These are phyloP conservation scores for Colletotrichum magnum DNA, from an alignment of 2,329 filamentous ascomycete species.

Conservation along the genomic window DNA sequence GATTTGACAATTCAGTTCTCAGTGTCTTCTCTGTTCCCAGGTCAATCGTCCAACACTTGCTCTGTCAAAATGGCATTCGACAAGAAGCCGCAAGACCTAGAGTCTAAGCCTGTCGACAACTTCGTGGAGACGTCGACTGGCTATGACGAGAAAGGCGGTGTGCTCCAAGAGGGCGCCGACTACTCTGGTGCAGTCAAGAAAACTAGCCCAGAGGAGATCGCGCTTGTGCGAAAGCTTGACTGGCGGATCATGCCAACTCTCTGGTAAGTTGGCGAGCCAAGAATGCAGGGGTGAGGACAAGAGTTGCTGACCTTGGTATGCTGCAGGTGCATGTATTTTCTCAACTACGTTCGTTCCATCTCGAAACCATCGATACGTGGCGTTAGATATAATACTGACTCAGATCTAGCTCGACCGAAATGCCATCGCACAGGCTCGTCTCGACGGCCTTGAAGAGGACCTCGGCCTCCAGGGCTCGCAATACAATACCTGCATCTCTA, in stretches of 20 bases:
- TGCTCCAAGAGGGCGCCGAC: constrained; percentile 45
- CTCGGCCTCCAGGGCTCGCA: constrained; percentile 62
- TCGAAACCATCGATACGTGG: rapidly evolving
- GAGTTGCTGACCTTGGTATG: not conserved
- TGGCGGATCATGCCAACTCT: constrained; percentile 56
- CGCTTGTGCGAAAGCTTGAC: constrained; percentile 54
- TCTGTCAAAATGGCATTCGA: constrained; percentile 18
- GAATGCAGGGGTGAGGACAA: not conserved
- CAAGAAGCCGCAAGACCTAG: constrained; percentile 39
- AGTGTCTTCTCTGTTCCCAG: not conserved
- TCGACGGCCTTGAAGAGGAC: constrained; percentile 68
- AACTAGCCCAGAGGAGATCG: constrained; percentile 51
- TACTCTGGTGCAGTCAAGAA: constrained; percentile 53
- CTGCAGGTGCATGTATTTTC: constrained; percentile 53
- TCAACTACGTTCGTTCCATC: constrained; percentile 50
- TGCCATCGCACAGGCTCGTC: constrained; percentile 69
- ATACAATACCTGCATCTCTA: constrained; percentile 63
- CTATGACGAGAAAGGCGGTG: constrained; percentile 43
- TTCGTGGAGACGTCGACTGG: constrained; percentile 44
- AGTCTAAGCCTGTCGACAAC: constrained; percentile 45
- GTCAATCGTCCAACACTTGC: not conserved
- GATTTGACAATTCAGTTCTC: not conserved
- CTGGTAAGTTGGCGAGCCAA: constrained; percentile 40
- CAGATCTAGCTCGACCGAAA: constrained; percentile 61
- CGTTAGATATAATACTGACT: not conserved